Evolutionary conservation across 73 alveolate genomes (phyloP), one percentile per base, ranked within the genome.

Genomic region (Tetrahymena thermophila): DNA sequence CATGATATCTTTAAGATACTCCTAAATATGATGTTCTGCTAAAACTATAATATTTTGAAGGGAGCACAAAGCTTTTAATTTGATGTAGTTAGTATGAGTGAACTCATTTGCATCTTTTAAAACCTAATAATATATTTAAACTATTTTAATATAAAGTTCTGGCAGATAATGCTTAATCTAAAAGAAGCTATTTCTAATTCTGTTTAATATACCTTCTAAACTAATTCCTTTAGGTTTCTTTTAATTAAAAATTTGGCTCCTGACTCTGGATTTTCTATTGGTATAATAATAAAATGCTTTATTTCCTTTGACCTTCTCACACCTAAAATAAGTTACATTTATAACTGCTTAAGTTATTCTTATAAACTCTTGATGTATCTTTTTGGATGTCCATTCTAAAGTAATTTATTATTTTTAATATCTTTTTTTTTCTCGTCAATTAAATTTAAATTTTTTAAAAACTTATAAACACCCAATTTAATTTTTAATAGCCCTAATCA

Each of bases 71-170:
- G 97, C 95, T 85, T 95, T 95, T 21, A 85, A 42, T 58, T 95
- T 95, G 21, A 25, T 31, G 42, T 38, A 23, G 10, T 85, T 28
- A 34, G 97, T 43, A 16, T 85, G 40, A 55, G 93, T 89, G 42
- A 95, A 95, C 55, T 95, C 96, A 34, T 94, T 58, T 37, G 94
- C 96, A 85, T 95, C 95, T 58, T 85, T 85, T 50, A 95, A 50
- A 35, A 95, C 96, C 55, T 71, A 71, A 28, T 28, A 28, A 19
- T 28, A 28, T 71, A 23, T 0, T 19, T 71, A 71, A n/a, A 71
- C 23, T 71, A 5, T 50, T 28, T 50, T 50, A 50, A 50, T 71
- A n/a, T 71, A 17, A 71, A 71, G 0, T n/a, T 21, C 28, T 11
- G 83, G 83, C 7, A 50, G 15, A 50, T n/a, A n/a, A n/a, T n/a